phyloP scores from a whole-genome alignment of 306 rosid species.

The Medicago truncatula region DNA sequence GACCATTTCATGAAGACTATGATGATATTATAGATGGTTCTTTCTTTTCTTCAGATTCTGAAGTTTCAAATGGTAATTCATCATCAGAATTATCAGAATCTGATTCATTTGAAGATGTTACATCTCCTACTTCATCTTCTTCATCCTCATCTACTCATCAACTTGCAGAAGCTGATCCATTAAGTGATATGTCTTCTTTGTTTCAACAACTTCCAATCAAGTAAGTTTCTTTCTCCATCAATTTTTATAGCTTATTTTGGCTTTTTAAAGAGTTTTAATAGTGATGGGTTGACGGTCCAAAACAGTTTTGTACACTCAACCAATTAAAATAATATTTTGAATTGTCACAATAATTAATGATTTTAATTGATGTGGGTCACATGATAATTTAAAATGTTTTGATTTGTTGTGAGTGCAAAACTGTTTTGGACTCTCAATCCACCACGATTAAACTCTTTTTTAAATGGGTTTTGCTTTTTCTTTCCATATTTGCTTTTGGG shows the following conservation, averaged over 20 bases:
- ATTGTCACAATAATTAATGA: no score
- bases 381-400: no score
- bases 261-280: no score
- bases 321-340: no score
- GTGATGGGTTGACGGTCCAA: no score
- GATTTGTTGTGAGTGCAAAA: no score
- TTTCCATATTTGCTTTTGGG: background rate
- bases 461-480: background rate
- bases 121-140: conserved; percentile 43
- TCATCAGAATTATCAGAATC: conserved; percentile 47
- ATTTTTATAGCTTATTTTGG: no score
- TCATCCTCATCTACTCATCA: conserved; percentile 39
- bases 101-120: conserved; percentile 52
- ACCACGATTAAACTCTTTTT: background rate
- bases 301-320: no score
- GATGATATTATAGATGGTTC: conserved; percentile 21
- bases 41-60: conserved; percentile 24
- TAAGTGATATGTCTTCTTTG: conserved; percentile 50
- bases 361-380: no score
- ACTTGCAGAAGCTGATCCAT: conserved; percentile 19
- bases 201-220: conserved; percentile 54
- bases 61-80: conserved; percentile 30
- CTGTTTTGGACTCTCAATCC: no score
- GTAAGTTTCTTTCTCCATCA: conserved; percentile 36
- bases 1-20: conserved; percentile 22